Conservation (phyloP, 495 filamentous ascomycete genomes). For the Penicillium salamii region DNA sequence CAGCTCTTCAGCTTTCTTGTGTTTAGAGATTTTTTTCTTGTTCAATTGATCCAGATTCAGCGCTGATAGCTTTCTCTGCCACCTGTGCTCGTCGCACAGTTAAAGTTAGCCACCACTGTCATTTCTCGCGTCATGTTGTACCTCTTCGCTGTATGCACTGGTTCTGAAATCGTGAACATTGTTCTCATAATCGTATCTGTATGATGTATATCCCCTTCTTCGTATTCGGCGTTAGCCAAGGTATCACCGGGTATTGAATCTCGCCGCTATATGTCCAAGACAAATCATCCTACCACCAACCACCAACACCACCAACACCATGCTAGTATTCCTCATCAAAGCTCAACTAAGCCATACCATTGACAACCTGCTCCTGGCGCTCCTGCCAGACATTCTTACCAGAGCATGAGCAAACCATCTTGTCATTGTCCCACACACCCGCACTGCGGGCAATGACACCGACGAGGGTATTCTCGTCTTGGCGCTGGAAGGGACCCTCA, state of each 20-base stretch:
- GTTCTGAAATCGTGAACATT: too few species aligned
- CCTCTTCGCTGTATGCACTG: too few species aligned
- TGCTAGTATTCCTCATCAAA: not conserved
- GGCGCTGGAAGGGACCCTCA: conserved; percentile 52
- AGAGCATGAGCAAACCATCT: conserved; percentile 91
- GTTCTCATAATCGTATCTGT: too few species aligned
- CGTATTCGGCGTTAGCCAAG: not conserved
- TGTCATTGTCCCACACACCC: conserved; percentile 97
- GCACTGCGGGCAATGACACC: conserved; percentile 93
- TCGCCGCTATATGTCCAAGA: not conserved
- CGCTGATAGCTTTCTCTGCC: too few species aligned
- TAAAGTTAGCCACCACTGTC: too few species aligned
- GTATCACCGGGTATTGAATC: not conserved
- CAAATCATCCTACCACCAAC: not conserved
- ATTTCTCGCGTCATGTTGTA: too few species aligned
- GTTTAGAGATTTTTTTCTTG: too few species aligned
- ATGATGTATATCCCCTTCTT: too few species aligned
- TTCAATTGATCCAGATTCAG: too few species aligned
- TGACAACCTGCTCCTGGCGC: conserved; percentile 79
- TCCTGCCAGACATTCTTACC: conserved; percentile 99
- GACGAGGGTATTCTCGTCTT: conserved; percentile 79
- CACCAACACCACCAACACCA: not conserved
- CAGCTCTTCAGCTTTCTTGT: too few species aligned
- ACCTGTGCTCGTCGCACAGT: too few species aligned
- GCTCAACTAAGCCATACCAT: conserved; percentile 69